Evolutionary conservation across 108 stramenopile species (phyloP), one percentile per base, ranked within the genome.

Genomic region (Discostella pseudostelligera): DNA sequence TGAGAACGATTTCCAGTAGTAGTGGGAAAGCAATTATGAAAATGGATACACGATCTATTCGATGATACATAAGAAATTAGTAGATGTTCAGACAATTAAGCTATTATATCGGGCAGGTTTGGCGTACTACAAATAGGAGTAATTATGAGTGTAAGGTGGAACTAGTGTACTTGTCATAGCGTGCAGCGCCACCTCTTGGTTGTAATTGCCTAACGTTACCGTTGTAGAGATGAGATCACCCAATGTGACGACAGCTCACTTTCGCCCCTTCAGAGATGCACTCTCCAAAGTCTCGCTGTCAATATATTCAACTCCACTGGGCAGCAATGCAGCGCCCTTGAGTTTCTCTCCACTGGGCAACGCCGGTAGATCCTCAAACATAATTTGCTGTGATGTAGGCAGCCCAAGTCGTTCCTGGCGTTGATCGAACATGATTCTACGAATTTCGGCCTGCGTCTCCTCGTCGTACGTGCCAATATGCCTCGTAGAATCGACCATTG

Each of bases 401-500:
- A 81, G 46, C 0, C 86, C 88, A 42, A 74, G 40, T 6, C 82
- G 69, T 62, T 85, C 80, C 78, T 90, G 87, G 25, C 81, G 72
- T 58, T 92, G 89, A 62, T 95, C 87, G 72, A 84, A 86, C 39
- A 95, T 82, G 29, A 89, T 88, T 50, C 81, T 85, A 16, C 94
- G 80, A 59, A 95, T 77, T 43, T 80, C 61, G 0, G 78, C 89
- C 64, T 95, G 94, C 10, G 89, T 92, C 46, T 83, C 72, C 7
- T 87, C 89, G 29, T 94, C 93, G 58, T 94, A 94, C 16, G 84
- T 83, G 7, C 57, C 58, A 57, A 92, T 89, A 43, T 77, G 76
- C 45, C 85, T 83, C 10, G 87, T 81, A 3, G 83, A 86, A 59
- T 95, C 90, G 37, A 90, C 90, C 63, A 87, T 55, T 21, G 74